Conservation (phyloP, 2,329 filamentous ascomycete species). For the Herpomyces periplanetae region DNA sequence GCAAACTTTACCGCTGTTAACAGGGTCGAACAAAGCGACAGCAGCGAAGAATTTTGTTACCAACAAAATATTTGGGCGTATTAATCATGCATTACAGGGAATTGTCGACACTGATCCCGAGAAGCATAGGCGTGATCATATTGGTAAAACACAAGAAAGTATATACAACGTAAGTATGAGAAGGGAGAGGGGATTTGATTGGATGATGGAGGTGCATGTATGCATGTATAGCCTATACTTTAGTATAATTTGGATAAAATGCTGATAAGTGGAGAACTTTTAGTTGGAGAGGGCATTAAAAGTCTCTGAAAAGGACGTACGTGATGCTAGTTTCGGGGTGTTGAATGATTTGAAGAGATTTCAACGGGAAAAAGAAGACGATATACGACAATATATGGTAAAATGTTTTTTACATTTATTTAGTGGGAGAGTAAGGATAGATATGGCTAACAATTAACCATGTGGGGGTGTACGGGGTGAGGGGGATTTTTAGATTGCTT, state of each 20-base stretch:
- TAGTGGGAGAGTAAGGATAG: not conserved
- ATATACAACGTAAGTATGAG: constrained; percentile 15
- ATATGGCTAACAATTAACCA: not conserved
- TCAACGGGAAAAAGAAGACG: constrained; percentile 77
- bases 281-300: constrained; percentile 67
- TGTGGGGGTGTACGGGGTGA: not conserved
- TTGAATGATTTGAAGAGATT: constrained; percentile 67
- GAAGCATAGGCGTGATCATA: constrained; percentile 55
- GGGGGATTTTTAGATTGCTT: constrained; percentile 25
- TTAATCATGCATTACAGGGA: constrained; percentile 78
- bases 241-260: not conserved
- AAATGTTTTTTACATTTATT: constrained; percentile 8
- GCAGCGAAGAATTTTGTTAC: constrained; percentile 37
- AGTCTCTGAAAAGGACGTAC: constrained; percentile 61
- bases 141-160: constrained; percentile 73
- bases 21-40: constrained; percentile 5
- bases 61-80: constrained; percentile 62
- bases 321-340: constrained; percentile 57
- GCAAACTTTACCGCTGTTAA: constrained; percentile 2
- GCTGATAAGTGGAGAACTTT: constrained; percentile 4
- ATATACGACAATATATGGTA: constrained; percentile 81
- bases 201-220: constrained; percentile 1
- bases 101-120: constrained; percentile 90
- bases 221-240: constrained; percentile 2
- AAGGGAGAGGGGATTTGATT: not conserved